Evolutionary conservation across 2,329 filamentous ascomycete species (phyloP).

Genomic region (Penicillium sp.): DNA sequence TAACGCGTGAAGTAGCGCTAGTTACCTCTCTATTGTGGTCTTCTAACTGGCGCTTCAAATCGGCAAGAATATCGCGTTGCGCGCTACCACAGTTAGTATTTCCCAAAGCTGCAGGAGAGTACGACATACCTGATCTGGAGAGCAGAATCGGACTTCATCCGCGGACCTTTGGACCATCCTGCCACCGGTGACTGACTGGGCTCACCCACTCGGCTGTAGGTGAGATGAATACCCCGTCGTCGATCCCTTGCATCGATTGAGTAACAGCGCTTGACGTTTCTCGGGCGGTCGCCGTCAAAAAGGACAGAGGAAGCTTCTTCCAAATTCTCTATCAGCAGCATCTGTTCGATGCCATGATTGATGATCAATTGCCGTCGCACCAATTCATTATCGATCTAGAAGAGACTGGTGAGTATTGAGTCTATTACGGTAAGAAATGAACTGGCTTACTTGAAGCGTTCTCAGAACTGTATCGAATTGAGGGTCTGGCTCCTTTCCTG

Average conservation of each 20-base stretch:
- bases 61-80: constrained; percentile 52
- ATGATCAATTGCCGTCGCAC: constrained; percentile 84
- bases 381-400: constrained; percentile 72
- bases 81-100: constrained; percentile 30
- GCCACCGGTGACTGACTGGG: constrained; percentile 56
- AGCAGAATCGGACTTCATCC: constrained; percentile 79
- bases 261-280: constrained; percentile 71
- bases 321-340: constrained; percentile 71
- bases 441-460: constrained; percentile 60
- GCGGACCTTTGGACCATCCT: constrained; percentile 56
- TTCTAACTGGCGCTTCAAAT: constrained; percentile 58
- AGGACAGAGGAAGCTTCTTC: constrained; percentile 70
- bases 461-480: constrained; percentile 76
- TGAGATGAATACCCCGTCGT: constrained; percentile 63
- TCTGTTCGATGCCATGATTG: constrained; percentile 78
- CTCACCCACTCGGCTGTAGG: constrained; percentile 51
- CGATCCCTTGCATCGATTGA: constrained; percentile 65
- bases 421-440: neutral
- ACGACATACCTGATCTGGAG: constrained; percentile 60
- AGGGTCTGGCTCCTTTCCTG: constrained; percentile 71
- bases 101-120: neutral
- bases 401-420: constrained; percentile 7
- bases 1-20: constrained; percentile 51
- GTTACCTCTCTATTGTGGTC: constrained; percentile 55
- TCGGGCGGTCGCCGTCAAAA: constrained; percentile 61